These are phyloP conservation scores for Macadamia tetraphylla DNA, from an alignment of 164 flowering plant genomes.

Conservation along the genomic window DNA sequence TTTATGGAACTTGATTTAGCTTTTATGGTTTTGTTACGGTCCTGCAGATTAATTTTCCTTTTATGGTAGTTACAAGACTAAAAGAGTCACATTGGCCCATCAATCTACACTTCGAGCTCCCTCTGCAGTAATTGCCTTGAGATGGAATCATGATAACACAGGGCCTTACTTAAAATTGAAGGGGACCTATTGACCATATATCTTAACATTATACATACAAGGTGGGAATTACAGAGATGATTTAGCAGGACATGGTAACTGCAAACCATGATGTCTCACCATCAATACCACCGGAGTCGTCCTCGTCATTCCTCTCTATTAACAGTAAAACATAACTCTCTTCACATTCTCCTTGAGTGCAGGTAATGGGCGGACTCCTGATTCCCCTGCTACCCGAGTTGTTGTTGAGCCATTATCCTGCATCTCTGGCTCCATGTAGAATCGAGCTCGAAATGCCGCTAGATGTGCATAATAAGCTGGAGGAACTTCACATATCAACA, in stretches of 20 bases:
- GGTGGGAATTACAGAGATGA: background rate
- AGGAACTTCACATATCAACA: slow-evolving; percentile 51
- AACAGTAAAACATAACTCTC: slow-evolving; percentile 91
- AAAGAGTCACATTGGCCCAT: background rate
- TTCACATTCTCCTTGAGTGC: slow-evolving; percentile 89
- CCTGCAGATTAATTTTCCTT: too few relatives aligned
- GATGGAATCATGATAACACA: background rate
- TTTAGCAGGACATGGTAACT: background rate
- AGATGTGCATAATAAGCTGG: slow-evolving; percentile 95
- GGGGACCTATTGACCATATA: background rate
- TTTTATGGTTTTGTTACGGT: too few relatives aligned
- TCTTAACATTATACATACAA: slow-evolving; percentile 10
- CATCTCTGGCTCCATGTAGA: slow-evolving; percentile 82
- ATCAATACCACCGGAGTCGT: background rate
- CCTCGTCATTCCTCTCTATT: slow-evolving; percentile 10
- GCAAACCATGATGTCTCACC: background rate
- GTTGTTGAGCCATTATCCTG: slow-evolving; percentile 46
- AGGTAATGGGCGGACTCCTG: slow-evolving; percentile 68
- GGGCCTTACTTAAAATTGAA: background rate
- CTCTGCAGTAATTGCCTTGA: background rate
- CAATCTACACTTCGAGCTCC: background rate
- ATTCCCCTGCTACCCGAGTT: slow-evolving; percentile 32
- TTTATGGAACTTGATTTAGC: too few relatives aligned
- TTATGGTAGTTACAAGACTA: too few relatives aligned
- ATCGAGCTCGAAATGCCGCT: slow-evolving; percentile 93